phyloP scores from a whole-genome alignment of 2,329 filamentous ascomycete genomes.

The Aureobasidium lini region DNA sequence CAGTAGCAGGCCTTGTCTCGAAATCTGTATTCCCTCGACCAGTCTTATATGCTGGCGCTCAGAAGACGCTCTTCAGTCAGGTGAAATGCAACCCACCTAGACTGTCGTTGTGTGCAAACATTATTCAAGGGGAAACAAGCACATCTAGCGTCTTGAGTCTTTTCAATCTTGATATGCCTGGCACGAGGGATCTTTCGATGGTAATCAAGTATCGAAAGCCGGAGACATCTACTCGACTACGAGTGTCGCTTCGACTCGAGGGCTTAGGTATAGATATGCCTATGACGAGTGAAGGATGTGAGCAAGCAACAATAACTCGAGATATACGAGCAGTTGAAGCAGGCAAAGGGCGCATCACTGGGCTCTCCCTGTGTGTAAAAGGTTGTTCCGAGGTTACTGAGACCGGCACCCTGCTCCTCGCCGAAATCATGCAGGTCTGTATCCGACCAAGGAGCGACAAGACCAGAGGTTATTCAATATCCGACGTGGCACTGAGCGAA shows the following conservation, averaged over 20 bases:
- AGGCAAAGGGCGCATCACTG: background rate
- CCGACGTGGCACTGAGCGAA: background rate
- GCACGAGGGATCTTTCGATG: slow-evolving; percentile 19
- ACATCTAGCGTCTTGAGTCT: slow-evolving; percentile 20
- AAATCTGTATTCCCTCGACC: slow-evolving; percentile 28
- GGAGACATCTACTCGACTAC: slow-evolving; percentile 10
- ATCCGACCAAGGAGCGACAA: background rate
- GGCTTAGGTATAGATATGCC: background rate
- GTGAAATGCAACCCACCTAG: background rate
- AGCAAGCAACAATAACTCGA: background rate
- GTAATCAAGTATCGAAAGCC: background rate
- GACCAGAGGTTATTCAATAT: background rate
- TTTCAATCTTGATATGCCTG: slow-evolving; percentile 29
- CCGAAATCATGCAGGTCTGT: slow-evolving; percentile 12
- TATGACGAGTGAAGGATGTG: background rate
- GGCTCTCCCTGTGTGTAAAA: background rate
- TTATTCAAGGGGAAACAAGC: background rate
- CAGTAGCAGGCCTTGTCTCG: slow-evolving; percentile 23
- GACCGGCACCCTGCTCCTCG: background rate
- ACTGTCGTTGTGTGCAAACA: background rate
- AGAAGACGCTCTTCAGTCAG: background rate
- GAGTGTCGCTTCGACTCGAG: background rate
- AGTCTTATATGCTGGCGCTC: background rate
- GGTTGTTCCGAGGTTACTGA: background rate
- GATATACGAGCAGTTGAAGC: background rate